Conservation (phyloP, 2,329 filamentous ascomycete genomes). For the Ilyonectria robusta region DNA sequence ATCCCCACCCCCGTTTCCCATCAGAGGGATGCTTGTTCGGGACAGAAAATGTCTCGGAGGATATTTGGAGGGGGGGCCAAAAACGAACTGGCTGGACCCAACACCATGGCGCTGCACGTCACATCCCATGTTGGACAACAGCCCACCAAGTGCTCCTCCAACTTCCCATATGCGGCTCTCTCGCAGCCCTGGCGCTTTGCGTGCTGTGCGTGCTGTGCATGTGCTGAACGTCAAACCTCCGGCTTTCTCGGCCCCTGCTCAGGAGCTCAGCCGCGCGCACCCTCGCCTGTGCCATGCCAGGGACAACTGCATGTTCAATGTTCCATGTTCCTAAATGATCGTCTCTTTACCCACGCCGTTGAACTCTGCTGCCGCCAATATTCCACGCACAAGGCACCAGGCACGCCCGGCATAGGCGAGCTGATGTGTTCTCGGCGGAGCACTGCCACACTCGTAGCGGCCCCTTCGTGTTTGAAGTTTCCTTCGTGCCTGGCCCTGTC, state of each 20-base stretch:
- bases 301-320: constrained; percentile 12
- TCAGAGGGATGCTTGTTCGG: constrained; percentile 4
- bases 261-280: constrained; percentile 17
- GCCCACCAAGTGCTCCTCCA: constrained; percentile 43
- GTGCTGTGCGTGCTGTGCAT: constrained; percentile 26
- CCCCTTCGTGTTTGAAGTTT: constrained; percentile 17
- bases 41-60: constrained; percentile 15
- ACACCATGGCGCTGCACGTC: constrained; percentile 5
- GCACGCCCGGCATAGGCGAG: constrained; percentile 13
- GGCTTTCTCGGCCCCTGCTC: constrained; percentile 15
- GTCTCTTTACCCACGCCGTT: constrained; percentile 6
- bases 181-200: constrained; percentile 33
- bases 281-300: neutral
- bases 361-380: constrained; percentile 2
- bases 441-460: constrained; percentile 40
- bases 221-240: constrained; percentile 34
- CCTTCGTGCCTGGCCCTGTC: neutral
- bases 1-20: constrained; percentile 14
- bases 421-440: constrained; percentile 43
- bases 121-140: constrained; percentile 28
- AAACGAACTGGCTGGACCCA: neutral
- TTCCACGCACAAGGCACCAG: constrained; percentile 7
- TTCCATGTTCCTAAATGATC: constrained; percentile 12
- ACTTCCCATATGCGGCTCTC: constrained; percentile 43
- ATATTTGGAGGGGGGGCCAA: constrained; percentile 10